Evolutionary conservation across 1,284 basidiomycete genomes (phyloP).

Genomic region (Meripilus lineatus): DNA sequence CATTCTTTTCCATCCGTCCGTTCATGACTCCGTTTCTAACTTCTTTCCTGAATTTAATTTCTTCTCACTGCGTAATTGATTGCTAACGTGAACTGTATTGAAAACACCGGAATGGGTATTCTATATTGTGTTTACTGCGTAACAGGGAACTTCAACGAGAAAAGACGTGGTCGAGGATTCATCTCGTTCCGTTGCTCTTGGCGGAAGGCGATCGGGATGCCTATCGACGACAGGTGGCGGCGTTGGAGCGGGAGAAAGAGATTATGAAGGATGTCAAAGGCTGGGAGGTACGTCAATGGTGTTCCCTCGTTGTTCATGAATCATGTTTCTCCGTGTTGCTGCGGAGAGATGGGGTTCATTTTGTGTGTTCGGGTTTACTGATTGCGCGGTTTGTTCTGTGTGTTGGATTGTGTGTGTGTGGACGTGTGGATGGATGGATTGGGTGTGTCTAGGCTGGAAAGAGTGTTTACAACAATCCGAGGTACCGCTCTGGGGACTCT

Average conservation of each 20-base stretch:
- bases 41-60: no score
- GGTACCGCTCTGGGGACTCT: constrained; percentile 66
- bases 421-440: no score
- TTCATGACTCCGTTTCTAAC: no score
- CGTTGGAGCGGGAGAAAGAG: constrained; percentile 76
- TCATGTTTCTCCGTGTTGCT: not conserved
- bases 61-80: not conserved
- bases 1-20: no score
- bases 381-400: constrained; percentile 14
- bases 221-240: constrained; percentile 82
- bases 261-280: constrained; percentile 95
- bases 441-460: constrained; percentile 59
- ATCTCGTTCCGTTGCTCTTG: constrained; percentile 88
- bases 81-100: not conserved
- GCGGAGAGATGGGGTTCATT: constrained; percentile 9
- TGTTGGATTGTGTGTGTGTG: constrained; percentile 4
- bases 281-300: constrained; percentile 96
- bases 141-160: constrained; percentile 90
- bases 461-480: constrained; percentile 82
- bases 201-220: constrained; percentile 93
- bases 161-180: constrained; percentile 93
- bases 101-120: no score
- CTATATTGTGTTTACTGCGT: not conserved
- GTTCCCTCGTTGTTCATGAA: no score
- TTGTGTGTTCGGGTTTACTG: constrained; percentile 16